phyloP scores from a whole-genome alignment of 139 green algal genomes.

The Volvox africanus region DNA sequence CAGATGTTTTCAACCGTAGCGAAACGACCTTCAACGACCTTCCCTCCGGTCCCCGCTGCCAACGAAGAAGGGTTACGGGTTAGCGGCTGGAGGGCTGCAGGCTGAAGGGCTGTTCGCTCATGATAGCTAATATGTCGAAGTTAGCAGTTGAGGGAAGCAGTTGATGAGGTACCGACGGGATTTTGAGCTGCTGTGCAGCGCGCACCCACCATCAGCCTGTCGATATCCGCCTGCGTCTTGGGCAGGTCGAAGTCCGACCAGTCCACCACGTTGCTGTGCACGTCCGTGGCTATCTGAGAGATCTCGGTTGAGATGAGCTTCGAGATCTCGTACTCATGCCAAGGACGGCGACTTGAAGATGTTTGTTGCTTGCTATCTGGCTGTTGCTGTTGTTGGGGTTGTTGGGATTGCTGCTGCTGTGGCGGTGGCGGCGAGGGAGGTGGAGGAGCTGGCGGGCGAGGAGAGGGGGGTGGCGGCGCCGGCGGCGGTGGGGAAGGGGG shows the following conservation, averaged over 20 bases:
- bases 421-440: background rate
- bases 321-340: conserved; percentile 42
- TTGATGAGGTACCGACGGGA: too few species aligned
- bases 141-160: too few species aligned
- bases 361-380: background rate
- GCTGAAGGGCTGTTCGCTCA: too few species aligned
- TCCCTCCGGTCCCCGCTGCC: too few species aligned
- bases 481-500: too few species aligned
- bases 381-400: conserved; percentile 7
- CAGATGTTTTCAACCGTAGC: too few species aligned
- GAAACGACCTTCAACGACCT: too few species aligned
- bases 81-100: too few species aligned
- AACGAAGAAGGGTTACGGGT: too few species aligned
- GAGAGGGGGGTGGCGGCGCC: background rate
- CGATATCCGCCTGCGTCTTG: conserved; percentile 47
- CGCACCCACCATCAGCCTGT: conserved; percentile 55
- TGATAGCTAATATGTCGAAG: too few species aligned
- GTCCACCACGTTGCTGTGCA: conserved; percentile 21
- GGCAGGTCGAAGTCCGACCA: conserved; percentile 50
- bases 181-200: too few species aligned
- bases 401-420: background rate
- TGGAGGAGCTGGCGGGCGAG: background rate
- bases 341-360: background rate
- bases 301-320: conserved; percentile 41
- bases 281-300: conserved; percentile 13